These are phyloP conservation scores for Phytopythium ostracodes DNA, from an alignment of 352 stramenopile genomes.

Conservation along the genomic window DNA sequence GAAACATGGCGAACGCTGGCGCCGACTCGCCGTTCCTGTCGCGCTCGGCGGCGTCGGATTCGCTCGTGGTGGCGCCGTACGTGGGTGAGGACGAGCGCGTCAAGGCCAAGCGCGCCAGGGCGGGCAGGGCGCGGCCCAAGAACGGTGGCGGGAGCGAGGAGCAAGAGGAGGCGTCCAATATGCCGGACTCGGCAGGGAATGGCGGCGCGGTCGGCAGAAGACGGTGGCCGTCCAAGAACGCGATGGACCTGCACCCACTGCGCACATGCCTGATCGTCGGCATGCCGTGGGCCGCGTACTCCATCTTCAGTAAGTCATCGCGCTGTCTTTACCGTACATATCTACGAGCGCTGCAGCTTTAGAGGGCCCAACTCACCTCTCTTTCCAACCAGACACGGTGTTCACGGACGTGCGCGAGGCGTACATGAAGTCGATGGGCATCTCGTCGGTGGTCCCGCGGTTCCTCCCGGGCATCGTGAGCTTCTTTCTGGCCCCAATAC, in stretches of 20 bases:
- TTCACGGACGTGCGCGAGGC: conserved; percentile 61
- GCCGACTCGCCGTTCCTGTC: background rate
- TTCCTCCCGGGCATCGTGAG: conserved; percentile 61
- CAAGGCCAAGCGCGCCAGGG: background rate
- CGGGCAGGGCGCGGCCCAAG: background rate
- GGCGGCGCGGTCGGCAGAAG: background rate
- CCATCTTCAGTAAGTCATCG: conserved; percentile 51
- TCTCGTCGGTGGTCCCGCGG: conserved; percentile 49
- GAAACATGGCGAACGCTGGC: background rate
- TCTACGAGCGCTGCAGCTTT: background rate
- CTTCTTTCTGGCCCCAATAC: conserved; percentile 64
- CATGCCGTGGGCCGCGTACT: conserved; percentile 71
- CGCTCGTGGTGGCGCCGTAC: background rate
- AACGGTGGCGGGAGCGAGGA: background rate
- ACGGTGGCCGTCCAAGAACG: background rate
- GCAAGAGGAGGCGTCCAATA: background rate
- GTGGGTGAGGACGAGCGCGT: background rate
- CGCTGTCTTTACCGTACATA: background rate
- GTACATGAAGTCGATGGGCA: conserved; percentile 73
- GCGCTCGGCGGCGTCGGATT: background rate
- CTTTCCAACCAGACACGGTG: conserved; percentile 41
- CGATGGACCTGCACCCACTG: conserved; percentile 23
- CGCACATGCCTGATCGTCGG: conserved; percentile 64
- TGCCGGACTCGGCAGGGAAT: no score
- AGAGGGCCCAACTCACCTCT: no score